These are phyloP conservation scores for Erucastrum elatum DNA, from an alignment of 345 rosid genomes.

Conservation along the genomic window DNA sequence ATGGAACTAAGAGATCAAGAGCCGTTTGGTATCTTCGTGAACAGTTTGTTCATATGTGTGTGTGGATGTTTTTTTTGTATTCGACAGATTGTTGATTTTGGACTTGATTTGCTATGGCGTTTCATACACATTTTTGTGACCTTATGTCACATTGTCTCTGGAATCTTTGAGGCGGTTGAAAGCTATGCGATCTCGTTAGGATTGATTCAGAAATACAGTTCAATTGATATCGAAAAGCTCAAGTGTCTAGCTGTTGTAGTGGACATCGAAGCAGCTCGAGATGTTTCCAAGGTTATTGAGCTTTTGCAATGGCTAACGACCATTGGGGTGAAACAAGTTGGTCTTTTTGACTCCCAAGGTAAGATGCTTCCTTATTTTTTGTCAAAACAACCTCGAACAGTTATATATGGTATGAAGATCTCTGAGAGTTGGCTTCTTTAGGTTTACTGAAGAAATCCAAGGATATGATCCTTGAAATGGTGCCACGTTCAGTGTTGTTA, in stretches of 20 bases:
- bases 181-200: slow-evolving; percentile 66
- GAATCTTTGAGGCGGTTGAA: slow-evolving; percentile 46
- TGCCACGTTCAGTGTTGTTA: slow-evolving; percentile 44
- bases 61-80: background rate
- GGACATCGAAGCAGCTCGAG: slow-evolving; percentile 54
- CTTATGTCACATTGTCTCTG: slow-evolving; percentile 49
- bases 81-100: slow-evolving; percentile 49
- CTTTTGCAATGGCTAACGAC: slow-evolving; percentile 66
- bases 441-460: slow-evolving; percentile 83
- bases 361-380: slow-evolving; percentile 9
- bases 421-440: slow-evolving; percentile 33
- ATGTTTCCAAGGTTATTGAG: slow-evolving; percentile 42
- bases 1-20: background rate
- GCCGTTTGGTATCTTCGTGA: background rate
- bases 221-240: slow-evolving; percentile 53
- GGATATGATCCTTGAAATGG: slow-evolving; percentile 53
- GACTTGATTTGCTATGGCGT: slow-evolving; percentile 59
- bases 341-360: slow-evolving; percentile 86
- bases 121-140: slow-evolving; percentile 60
- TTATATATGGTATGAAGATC: background rate
- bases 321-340: slow-evolving; percentile 66
- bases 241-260: slow-evolving; percentile 64
- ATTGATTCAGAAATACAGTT: slow-evolving; percentile 47
- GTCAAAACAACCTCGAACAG: no score
- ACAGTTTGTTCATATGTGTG: background rate